Percentiles rank a stretch among this genome's conserved stretches.
phyloP scores from a whole-genome alignment of 805 yeast genomes.

The Starmerella bombi region DNA sequence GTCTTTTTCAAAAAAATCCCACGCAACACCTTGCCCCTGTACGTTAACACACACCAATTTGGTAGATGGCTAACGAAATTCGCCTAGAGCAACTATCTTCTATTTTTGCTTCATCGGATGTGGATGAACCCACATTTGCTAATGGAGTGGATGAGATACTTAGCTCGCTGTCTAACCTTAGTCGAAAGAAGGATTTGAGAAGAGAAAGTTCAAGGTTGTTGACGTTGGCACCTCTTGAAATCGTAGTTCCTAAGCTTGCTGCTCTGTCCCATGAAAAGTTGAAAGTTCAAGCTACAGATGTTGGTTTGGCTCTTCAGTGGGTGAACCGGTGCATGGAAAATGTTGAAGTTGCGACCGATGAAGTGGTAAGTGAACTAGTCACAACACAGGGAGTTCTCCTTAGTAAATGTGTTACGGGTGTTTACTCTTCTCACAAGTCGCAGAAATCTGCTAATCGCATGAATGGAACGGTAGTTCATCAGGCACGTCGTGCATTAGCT shows the following conservation, averaged over 20 bases:
- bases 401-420: neutral
- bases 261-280: neutral
- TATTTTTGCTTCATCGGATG: neutral
- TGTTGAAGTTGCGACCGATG: neutral
- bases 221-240: neutral
- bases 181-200: slow-evolving; percentile 8
- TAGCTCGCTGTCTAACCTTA: slow-evolving; percentile 3
- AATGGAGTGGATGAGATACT: slow-evolving; percentile 1
- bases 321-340: slow-evolving; percentile 1
- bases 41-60: too few relatives aligned
- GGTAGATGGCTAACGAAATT: too few relatives aligned
- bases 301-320: slow-evolving; percentile 10
- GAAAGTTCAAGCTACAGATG: slow-evolving; percentile 4
- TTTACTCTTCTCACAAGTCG: slow-evolving; percentile 1
- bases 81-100: neutral
- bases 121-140: neutral
- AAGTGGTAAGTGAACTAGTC: neutral
- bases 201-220: neutral
- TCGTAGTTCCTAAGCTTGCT: slow-evolving; percentile 1
- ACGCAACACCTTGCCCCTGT: too few relatives aligned
- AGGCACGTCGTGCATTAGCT: slow-evolving; percentile 1
- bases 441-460: slow-evolving; percentile 1
- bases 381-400: slow-evolving; percentile 5
- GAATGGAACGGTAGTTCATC: slow-evolving; percentile 2
- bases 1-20: too few relatives aligned